Conservation (phyloP, 2,329 filamentous ascomycete genomes). For the Teratosphaeria nubilosa region DNA sequence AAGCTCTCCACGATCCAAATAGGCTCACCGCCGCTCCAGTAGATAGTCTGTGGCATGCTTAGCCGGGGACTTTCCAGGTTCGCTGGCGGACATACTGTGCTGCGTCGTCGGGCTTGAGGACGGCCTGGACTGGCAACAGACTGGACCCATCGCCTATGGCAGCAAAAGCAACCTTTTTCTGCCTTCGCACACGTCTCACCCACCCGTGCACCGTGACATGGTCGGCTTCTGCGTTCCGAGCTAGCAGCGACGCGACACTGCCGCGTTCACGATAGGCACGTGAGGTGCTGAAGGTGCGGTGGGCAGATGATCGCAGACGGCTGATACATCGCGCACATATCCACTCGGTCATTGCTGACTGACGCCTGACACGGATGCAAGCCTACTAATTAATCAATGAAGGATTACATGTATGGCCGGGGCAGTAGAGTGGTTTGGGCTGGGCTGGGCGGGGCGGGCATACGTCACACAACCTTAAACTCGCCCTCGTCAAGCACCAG, state of each 20-base stretch:
- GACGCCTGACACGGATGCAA: too few relatives aligned
- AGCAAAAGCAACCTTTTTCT: conserved; percentile 76
- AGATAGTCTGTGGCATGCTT: conserved; percentile 51
- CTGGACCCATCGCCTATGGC: conserved; percentile 82
- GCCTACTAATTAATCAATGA: too few relatives aligned
- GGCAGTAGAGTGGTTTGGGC: too few relatives aligned
- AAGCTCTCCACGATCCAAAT: conserved; percentile 65
- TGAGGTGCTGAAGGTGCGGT: conserved; percentile 6
- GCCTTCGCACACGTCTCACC: conserved; percentile 73
- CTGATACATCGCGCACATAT: background rate
- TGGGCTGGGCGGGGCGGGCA: too few relatives aligned
- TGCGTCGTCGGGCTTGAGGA: conserved; percentile 61
- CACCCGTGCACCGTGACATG: conserved; percentile 55
- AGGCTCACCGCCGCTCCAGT: conserved; percentile 73
- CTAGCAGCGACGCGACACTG: conserved; percentile 17
- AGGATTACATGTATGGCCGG: too few relatives aligned
- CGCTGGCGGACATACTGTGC: conserved; percentile 50
- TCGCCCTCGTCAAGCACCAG: background rate
- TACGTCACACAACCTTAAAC: background rate
- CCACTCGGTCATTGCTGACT: background rate
- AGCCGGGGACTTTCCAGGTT: background rate
- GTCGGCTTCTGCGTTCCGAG: conserved; percentile 16
- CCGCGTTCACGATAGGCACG: conserved; percentile 5
- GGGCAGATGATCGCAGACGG: background rate
- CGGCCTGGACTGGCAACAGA: conserved; percentile 65